A percentile compares a stretch with the other conserved stretches of the same genome.
These are phyloP conservation scores for Pascua sp. DNA, from an alignment of 1,284 basidiomycete genomes.

Conservation along the genomic window DNA sequence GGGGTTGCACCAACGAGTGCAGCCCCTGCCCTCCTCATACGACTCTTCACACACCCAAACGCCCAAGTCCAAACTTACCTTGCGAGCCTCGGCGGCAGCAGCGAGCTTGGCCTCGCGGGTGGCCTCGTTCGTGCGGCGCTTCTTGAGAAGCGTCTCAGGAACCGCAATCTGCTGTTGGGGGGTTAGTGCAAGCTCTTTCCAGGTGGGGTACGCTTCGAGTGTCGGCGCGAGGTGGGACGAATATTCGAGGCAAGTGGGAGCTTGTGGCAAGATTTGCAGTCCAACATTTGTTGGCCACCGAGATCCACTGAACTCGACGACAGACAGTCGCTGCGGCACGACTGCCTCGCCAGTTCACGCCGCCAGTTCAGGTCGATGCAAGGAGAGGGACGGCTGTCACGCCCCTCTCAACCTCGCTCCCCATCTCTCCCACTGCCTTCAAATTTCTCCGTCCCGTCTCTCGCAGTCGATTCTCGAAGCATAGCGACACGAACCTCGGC, in stretches of 20 bases:
- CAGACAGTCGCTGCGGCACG: too few relatives aligned
- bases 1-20: not conserved
- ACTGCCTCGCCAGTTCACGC: too few relatives aligned
- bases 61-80: conserved; percentile 62
- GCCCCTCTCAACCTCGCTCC: not conserved
- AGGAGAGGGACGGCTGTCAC: not conserved
- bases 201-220: too few relatives aligned
- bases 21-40: not conserved
- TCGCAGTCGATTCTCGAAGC: not conserved
- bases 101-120: conserved; percentile 90
- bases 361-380: too few relatives aligned
- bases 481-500: conserved; percentile 11
- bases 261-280: not conserved
- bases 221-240: too few relatives aligned
- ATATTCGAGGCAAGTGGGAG: too few relatives aligned
- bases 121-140: conserved; percentile 98
- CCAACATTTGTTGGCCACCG: too few relatives aligned
- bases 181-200: conserved; percentile 1
- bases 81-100: conserved; percentile 80
- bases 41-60: not conserved
- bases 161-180: conserved; percentile 62
- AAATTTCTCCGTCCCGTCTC: conserved; percentile 3
- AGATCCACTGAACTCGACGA: too few relatives aligned
- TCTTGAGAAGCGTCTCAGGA: conserved; percentile 98
- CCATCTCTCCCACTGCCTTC: not conserved